Evolutionary conservation across 1,139 yeast species (phyloP), one percentile per base, ranked within the genome.

Genomic region (Starmera stellimalicola): DNA sequence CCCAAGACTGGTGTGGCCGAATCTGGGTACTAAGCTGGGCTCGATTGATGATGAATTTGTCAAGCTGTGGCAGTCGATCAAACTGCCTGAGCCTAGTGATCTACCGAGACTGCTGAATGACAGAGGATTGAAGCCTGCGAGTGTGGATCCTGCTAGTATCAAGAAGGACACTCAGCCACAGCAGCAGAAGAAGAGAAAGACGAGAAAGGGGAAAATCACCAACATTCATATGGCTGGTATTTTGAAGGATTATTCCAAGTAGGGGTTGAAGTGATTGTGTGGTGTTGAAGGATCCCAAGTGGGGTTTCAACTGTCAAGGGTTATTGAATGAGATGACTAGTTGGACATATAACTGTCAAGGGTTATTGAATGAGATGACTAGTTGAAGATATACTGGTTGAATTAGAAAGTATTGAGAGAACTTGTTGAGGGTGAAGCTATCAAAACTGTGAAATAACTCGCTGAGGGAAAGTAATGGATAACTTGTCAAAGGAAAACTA

Each of bases 201-300:
- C 94, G 33, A 77, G 96, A 58, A 73, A 88, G 52, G 94, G 95
- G 30, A 91, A 87, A 66, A 77, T 91, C 51, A 91, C 99, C 11
- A 91, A 91, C 56, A 80, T 94, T 3, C 99, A 91, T 58, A 81
- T 91, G 94, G 79, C 84, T 55, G 97, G 96, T 39, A 80, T 91
- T 26, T 74, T 91, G 55, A 87, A 84, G 59, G 98, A 91, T 53
- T 91, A 87, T 54, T 29, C 20, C 5, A 27, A 11, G 18, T 27
- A 16, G 14, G n/a, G n/a, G n/a, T n/a, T n/a, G n/a, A n/a, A n/a
- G n/a, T n/a, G n/a, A n/a, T n/a, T n/a, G n/a, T n/a, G n/a, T n/a
- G n/a, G n/a, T n/a, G n/a, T n/a, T n/a, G n/a, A n/a, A n/a, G n/a
- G n/a, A n/a, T n/a, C n/a, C n/a, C n/a, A n/a, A n/a, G n/a, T n/a